These are phyloP conservation scores for Aristolochia californica DNA, from an alignment of 164 flowering plant species.

Conservation along the genomic window DNA sequence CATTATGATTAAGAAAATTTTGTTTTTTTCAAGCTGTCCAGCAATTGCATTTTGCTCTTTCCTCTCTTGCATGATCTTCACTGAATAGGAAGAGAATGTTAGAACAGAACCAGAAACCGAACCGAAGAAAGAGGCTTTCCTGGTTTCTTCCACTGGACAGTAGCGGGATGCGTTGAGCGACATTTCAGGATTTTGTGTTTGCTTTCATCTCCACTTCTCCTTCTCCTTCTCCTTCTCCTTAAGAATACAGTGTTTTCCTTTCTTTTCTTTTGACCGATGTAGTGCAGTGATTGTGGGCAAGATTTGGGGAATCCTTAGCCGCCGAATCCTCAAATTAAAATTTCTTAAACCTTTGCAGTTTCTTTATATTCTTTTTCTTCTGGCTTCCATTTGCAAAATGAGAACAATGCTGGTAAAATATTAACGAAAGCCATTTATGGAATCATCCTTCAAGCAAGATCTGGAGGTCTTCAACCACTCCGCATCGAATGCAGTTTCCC, in stretches of 20 bases:
- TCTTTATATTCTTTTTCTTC: not conserved
- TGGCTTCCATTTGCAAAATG: not conserved
- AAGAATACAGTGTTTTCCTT: not conserved
- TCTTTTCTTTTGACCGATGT: not conserved
- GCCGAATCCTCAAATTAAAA: slow-evolving; percentile 22
- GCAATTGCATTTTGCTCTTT: not conserved
- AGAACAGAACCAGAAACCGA: not conserved
- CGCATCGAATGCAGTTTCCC: not conserved
- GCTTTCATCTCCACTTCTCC: not conserved
- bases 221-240: not conserved
- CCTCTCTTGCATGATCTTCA: not conserved
- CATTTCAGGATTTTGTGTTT: slow-evolving; percentile 2
- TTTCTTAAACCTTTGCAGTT: not conserved
- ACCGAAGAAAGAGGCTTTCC: not conserved
- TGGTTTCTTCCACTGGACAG: not conserved
- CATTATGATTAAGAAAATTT: slow-evolving; percentile 13
- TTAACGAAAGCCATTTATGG: not conserved
- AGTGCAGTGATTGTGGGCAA: slow-evolving; percentile 29
- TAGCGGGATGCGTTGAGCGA: not conserved
- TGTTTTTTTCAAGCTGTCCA: slow-evolving; percentile 3
- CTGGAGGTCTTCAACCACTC: not conserved
- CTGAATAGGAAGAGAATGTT: not conserved
- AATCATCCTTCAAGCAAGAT: not conserved
- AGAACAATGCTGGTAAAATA: not conserved
- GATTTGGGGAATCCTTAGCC: slow-evolving; percentile 23